Evolutionary conservation across 2,329 filamentous ascomycete species (phyloP).

Genomic region (Zasmidium angulare): DNA sequence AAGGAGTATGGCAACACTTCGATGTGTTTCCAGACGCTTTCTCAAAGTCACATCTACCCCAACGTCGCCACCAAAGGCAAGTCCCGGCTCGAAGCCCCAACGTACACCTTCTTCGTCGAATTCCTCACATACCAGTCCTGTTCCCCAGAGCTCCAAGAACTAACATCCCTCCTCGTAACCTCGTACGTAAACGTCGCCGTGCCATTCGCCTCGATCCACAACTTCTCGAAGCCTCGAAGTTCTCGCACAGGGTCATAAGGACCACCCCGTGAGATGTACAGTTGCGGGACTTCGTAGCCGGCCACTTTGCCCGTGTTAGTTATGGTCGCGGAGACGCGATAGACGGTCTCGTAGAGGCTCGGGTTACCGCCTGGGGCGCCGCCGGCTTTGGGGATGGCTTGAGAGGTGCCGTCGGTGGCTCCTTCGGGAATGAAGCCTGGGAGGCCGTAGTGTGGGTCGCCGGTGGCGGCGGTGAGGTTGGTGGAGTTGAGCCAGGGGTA

Average conservation of each 20-base stretch:
- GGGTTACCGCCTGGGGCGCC: slow-evolving; percentile 63
- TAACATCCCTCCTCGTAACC: slow-evolving; percentile 47
- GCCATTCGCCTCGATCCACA: slow-evolving; percentile 30
- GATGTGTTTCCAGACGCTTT: no score
- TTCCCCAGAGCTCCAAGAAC: slow-evolving; percentile 49
- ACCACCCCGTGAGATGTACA: slow-evolving; percentile 53
- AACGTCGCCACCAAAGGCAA: slow-evolving; percentile 36
- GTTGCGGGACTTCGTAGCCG: slow-evolving; percentile 55
- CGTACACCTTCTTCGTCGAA: slow-evolving; percentile 57
- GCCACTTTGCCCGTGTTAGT: slow-evolving; percentile 54
- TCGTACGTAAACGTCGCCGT: slow-evolving; percentile 36
- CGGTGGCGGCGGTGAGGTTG: slow-evolving; percentile 55
- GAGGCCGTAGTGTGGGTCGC: slow-evolving; percentile 60
- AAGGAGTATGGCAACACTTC: no score
- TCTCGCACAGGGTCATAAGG: slow-evolving; percentile 43
- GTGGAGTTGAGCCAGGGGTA: slow-evolving; percentile 69
- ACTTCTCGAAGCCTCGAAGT: slow-evolving; percentile 36
- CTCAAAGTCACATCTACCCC: no score
- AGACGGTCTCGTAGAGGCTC: slow-evolving; percentile 65
- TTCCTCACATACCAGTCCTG: slow-evolving; percentile 59
- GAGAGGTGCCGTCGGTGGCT: slow-evolving; percentile 55
- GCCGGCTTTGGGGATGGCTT: slow-evolving; percentile 61
- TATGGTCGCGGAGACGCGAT: slow-evolving; percentile 64
- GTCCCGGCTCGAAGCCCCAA: slow-evolving; percentile 59
- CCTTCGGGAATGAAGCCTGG: slow-evolving; percentile 61